A percentile compares a stretch with the other conserved stretches of the same genome.
These are phyloP conservation scores for Castanea sativa DNA, from an alignment of 306 rosid species.

Conservation along the genomic window DNA sequence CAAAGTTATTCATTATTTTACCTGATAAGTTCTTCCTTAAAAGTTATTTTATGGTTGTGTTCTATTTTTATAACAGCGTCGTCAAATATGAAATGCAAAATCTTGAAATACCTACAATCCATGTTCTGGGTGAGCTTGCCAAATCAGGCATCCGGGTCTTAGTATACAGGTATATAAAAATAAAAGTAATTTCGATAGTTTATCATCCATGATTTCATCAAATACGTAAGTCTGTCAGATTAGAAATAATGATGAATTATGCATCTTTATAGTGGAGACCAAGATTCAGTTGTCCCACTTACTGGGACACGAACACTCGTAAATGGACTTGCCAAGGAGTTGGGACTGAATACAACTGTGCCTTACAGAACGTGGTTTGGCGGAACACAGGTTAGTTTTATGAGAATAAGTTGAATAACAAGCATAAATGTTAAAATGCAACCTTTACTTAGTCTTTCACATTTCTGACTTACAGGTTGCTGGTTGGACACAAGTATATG, in stretches of 20 bases:
- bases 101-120: not conserved
- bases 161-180: not conserved
- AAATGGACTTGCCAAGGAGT: conserved; percentile 24
- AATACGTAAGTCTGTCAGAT: not conserved
- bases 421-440: too few relatives aligned
- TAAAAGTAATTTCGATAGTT: not conserved
- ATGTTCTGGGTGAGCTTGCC: not conserved
- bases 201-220: not conserved
- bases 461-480: conserved; percentile 31
- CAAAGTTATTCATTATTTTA: conserved; percentile 6
- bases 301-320: conserved; percentile 18
- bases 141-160: conserved; percentile 1
- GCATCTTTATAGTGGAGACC: conserved; percentile 21
- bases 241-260: not conserved
- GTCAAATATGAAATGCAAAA: not conserved
- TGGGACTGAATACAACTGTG: conserved; percentile 36
- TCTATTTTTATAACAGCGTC: not conserved
- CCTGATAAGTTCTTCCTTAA: not conserved
- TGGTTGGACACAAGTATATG: conserved; percentile 61
- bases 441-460: not conserved
- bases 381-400: conserved; percentile 41
- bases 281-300: conserved; percentile 27
- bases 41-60: not conserved
- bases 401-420: not conserved
- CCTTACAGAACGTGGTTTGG: conserved; percentile 55